Percentiles rank a stretch among this genome's conserved stretches.
Evolutionary conservation across 208 protist species (phyloP).

Genomic region (Wallacemonas rigidus): DNA sequence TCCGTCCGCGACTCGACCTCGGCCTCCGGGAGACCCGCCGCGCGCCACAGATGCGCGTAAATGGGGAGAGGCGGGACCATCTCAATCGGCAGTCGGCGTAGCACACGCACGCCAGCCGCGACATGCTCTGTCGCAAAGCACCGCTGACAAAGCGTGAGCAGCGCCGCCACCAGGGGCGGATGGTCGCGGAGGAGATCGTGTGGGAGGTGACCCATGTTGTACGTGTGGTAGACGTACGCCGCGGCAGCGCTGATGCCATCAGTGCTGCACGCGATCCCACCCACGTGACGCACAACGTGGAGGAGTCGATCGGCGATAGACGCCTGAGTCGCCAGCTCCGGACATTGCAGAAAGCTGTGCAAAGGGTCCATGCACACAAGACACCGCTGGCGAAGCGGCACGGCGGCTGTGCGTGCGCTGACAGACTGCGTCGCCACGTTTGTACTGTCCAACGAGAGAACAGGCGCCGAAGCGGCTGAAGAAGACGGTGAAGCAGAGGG

Average conservation of each 20-base stretch:
- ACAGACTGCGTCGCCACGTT: slow-evolving; percentile 3
- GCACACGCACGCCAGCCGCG: slow-evolving; percentile 55
- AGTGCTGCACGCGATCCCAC: slow-evolving; percentile 41
- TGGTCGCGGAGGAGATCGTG: slow-evolving; percentile 49
- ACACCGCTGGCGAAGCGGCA: slow-evolving; percentile 58
- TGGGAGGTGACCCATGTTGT: slow-evolving; percentile 65
- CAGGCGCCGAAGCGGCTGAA: slow-evolving; percentile 6
- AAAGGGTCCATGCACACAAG: slow-evolving; percentile 62
- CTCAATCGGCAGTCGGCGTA: slow-evolving; percentile 73
- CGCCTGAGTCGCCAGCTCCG: slow-evolving; percentile 52
- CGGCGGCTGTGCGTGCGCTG: slow-evolving; percentile 51
- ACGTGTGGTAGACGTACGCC: slow-evolving; percentile 73
- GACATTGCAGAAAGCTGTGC: slow-evolving; percentile 73
- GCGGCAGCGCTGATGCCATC: slow-evolving; percentile 70
- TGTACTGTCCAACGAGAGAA: slow-evolving; percentile 6
- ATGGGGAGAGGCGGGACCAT: slow-evolving; percentile 41
- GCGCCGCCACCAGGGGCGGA: slow-evolving; percentile 34
- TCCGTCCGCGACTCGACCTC: slow-evolving; percentile 37
- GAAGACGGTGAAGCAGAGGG: background rate
- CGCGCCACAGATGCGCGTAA: slow-evolving; percentile 67
- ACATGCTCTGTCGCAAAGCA: slow-evolving; percentile 41
- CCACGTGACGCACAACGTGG: slow-evolving; percentile 55
- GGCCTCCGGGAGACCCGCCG: slow-evolving; percentile 54
- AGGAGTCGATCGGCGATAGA: slow-evolving; percentile 44
- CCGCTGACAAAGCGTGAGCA: slow-evolving; percentile 37